A percentile compares a stretch with the other conserved stretches of the same genome.
Evolutionary conservation across 768 basidiomycete species (phyloP).

Genomic region (Trametes cinnabarina): DNA sequence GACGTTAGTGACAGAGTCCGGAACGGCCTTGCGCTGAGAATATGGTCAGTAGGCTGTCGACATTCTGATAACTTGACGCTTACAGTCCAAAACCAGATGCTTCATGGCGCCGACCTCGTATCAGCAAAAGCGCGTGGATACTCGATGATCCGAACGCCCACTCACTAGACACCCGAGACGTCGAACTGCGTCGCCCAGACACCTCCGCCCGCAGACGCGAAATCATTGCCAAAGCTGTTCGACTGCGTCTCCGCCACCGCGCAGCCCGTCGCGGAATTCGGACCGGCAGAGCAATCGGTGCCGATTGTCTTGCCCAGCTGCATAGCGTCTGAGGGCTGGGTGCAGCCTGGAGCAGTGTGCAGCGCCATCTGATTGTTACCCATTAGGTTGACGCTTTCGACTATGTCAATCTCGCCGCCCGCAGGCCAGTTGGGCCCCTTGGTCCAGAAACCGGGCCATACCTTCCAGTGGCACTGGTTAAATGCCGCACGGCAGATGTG

Average conservation of each 20-base stretch:
- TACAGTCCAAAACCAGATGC: constrained; percentile 51
- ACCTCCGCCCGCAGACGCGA: constrained; percentile 50
- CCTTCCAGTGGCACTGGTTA: constrained; percentile 5
- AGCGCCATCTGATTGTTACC: constrained; percentile 53
- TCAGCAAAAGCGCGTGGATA: constrained; percentile 33
- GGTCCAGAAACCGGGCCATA: constrained; percentile 30
- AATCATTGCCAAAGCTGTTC: constrained; percentile 40
- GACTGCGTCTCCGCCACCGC: constrained; percentile 30
- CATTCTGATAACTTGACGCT: not conserved
- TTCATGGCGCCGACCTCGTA: constrained; percentile 9
- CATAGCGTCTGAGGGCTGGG: constrained; percentile 27
- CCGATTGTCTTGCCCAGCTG: constrained; percentile 33
- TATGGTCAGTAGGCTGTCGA: not conserved
- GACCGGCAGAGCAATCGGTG: constrained; percentile 31
- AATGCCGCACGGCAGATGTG: too few relatives aligned
- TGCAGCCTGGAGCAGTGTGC: constrained; percentile 43
- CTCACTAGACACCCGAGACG: constrained; percentile 46
- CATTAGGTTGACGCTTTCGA: constrained; percentile 54
- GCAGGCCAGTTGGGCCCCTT: constrained; percentile 36
- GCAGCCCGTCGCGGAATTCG: constrained; percentile 20
- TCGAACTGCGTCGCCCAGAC: constrained; percentile 72
- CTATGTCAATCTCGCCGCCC: constrained; percentile 39
- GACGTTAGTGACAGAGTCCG: constrained; percentile 25
- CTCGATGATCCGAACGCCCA: constrained; percentile 26
- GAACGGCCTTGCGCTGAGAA: constrained; percentile 32